Evolutionary conservation across 306 rosid species (phyloP).

Genomic region (Malus orientalis): DNA sequence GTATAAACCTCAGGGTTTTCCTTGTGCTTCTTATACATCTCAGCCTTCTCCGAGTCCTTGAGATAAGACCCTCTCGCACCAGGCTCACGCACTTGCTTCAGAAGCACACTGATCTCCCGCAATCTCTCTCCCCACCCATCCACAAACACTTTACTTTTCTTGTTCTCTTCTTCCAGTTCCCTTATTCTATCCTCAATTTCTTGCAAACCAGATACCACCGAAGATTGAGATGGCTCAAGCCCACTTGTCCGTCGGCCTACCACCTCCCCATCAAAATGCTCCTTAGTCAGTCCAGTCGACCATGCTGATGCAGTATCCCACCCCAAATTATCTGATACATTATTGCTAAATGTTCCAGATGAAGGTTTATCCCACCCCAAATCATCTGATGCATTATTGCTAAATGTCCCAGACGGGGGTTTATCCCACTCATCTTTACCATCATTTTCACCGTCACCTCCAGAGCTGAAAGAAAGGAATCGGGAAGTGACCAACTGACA

Average conservation of each 20-base stretch:
- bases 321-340: neutral
- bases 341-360: neutral
- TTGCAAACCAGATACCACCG: constrained; percentile 31
- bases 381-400: neutral
- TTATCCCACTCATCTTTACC: constrained; percentile 10
- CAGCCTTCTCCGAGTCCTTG: constrained; percentile 80
- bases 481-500: neutral
- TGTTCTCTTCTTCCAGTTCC: constrained; percentile 49
- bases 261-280: constrained; percentile 73
- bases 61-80: constrained; percentile 85
- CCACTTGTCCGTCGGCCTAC: constrained; percentile 17
- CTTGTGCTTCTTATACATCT: constrained; percentile 74
- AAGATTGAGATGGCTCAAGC: constrained; percentile 8
- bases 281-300: constrained; percentile 64
- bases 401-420: neutral
- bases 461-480: constrained; percentile 31
- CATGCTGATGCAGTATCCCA: constrained; percentile 24
- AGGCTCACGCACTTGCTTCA: constrained; percentile 79
- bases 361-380: neutral
- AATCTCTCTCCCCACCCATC: constrained; percentile 56
- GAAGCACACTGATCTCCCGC: constrained; percentile 36
- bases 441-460: constrained; percentile 24
- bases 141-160: constrained; percentile 31
- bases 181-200: constrained; percentile 47
- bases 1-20: constrained; percentile 68